Base-by-base conservation (phyloP, 495 filamentous ascomycete species). In the Penicillium daleae region DNA sequence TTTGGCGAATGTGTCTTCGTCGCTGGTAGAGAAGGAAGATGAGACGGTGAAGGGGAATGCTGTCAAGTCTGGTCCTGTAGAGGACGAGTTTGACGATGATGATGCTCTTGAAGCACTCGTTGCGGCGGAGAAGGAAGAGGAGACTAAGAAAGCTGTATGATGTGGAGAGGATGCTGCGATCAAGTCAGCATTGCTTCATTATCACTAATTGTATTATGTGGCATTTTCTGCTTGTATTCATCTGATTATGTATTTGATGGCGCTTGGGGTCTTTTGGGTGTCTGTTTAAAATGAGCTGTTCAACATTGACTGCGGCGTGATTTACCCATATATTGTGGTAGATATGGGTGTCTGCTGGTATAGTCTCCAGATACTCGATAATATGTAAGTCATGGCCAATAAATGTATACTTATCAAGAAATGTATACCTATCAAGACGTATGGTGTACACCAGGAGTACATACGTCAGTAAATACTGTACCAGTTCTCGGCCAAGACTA, bases 51-150 rank as follows among this genome's bases (percentile, higher is more conserved):
- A 60, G 5, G 40, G 17, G 21, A 54, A 65, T 22, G 8, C 35
- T 15, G 21, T 26, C 12, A 60, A 52, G 12, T 2, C 59, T 37
- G 50, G 48, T 10, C 44, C 65, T 21, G 46, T 15, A 10, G 60
- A 66, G 29, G 62, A 76, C 61, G 76, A 78, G 33, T 78, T 77
- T 64, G 76, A 76, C 56, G 79, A 78, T 59, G 64, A 69, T 12
- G 79, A 81, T 61, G 76, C 72, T 31, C 65, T 80, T 19, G 77
- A 80, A 62, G 76, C 74, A 32, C 61, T 81, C n/a, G 68, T 71
- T 29, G 75, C 71, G 31, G 69, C 69, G 21, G 74, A 74, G 50
- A 50, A 65, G 26, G 59, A 64, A 12, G 50, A 53, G 19, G 31
- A 10, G 8, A 9, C 33, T 31, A 61, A 35, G 40, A 46, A 52